Conservation (phyloP, 352 stramenopile species). For the Nothophytophthora sp. region DNA sequence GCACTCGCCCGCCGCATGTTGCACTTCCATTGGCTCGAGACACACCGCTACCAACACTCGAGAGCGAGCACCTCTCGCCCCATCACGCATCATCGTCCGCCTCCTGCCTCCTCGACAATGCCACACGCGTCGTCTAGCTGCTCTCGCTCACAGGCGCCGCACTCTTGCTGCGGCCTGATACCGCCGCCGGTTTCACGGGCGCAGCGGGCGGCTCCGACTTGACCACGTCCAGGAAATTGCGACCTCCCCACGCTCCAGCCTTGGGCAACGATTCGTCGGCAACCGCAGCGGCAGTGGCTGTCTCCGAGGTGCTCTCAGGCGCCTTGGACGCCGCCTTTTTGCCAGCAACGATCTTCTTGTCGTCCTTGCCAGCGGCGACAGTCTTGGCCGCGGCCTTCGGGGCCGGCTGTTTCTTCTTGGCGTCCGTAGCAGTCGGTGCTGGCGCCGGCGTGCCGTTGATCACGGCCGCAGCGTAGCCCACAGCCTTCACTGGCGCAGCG, state of each 20-base stretch:
- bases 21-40: slow-evolving; percentile 9
- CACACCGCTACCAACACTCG: slow-evolving; percentile 7
- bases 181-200: slow-evolving; percentile 28
- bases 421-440: slow-evolving; percentile 27
- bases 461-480: slow-evolving; percentile 75
- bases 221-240: slow-evolving; percentile 85
- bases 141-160: slow-evolving; percentile 39
- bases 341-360: slow-evolving; percentile 31
- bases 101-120: slow-evolving; percentile 17
- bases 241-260: slow-evolving; percentile 74
- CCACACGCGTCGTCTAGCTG: slow-evolving; percentile 39
- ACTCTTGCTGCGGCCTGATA: slow-evolving; percentile 16
- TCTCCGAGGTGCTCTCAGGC: slow-evolving; percentile 19
- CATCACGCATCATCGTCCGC: slow-evolving; percentile 17
- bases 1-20: slow-evolving; percentile 4
- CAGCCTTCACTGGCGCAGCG: slow-evolving; percentile 37
- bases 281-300: slow-evolving; percentile 17
- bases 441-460: slow-evolving; percentile 74
- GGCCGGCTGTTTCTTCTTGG: slow-evolving; percentile 55
- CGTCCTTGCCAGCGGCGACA: slow-evolving; percentile 41
- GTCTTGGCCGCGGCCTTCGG: slow-evolving; percentile 32
- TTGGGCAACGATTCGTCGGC: slow-evolving; percentile 58
- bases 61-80: slow-evolving; percentile 19
- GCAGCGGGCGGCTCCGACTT: slow-evolving; percentile 66
- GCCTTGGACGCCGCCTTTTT: slow-evolving; percentile 48